Conservation (phyloP, 1,139 yeast species). For the Geotrichum fermentans region DNA sequence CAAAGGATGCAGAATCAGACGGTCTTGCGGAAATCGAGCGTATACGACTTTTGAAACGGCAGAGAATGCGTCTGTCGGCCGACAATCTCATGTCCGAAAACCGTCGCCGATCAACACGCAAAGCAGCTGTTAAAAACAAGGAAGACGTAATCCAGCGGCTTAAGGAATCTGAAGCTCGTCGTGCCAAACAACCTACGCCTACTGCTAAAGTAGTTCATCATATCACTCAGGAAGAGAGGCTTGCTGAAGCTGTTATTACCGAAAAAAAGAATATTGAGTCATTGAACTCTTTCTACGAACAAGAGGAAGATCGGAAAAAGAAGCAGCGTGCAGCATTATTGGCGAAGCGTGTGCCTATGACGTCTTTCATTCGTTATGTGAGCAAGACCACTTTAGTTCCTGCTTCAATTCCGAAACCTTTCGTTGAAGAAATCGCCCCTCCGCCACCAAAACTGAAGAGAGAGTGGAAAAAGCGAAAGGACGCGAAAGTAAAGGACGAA, state of each 20-base stretch:
- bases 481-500: slow-evolving; percentile 13
- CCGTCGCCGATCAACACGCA: slow-evolving; percentile 73
- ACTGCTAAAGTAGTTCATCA: slow-evolving; percentile 36
- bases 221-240: slow-evolving; percentile 79
- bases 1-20: slow-evolving; percentile 18
- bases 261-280: slow-evolving; percentile 72
- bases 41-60: slow-evolving; percentile 15
- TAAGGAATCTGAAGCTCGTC: slow-evolving; percentile 63
- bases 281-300: slow-evolving; percentile 70
- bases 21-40: slow-evolving; percentile 14
- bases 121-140: slow-evolving; percentile 74
- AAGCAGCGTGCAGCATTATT: slow-evolving; percentile 67
- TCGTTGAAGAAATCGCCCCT: slow-evolving; percentile 16
- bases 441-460: slow-evolving; percentile 17
- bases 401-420: slow-evolving; percentile 21
- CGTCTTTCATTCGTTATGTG: slow-evolving; percentile 50
- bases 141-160: slow-evolving; percentile 71
- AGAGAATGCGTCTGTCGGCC: slow-evolving; percentile 28
- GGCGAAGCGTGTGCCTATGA: slow-evolving; percentile 57
- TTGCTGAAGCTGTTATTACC: slow-evolving; percentile 81
- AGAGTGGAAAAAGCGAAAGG: slow-evolving; percentile 19
- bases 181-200: slow-evolving; percentile 45
- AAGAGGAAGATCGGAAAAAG: slow-evolving; percentile 76
- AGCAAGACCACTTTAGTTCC: slow-evolving; percentile 37
- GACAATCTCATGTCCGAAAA: slow-evolving; percentile 50